These are phyloP conservation scores for Trichoderma brevicompactum DNA, from an alignment of 2,329 filamentous ascomycete species.

Conservation along the genomic window DNA sequence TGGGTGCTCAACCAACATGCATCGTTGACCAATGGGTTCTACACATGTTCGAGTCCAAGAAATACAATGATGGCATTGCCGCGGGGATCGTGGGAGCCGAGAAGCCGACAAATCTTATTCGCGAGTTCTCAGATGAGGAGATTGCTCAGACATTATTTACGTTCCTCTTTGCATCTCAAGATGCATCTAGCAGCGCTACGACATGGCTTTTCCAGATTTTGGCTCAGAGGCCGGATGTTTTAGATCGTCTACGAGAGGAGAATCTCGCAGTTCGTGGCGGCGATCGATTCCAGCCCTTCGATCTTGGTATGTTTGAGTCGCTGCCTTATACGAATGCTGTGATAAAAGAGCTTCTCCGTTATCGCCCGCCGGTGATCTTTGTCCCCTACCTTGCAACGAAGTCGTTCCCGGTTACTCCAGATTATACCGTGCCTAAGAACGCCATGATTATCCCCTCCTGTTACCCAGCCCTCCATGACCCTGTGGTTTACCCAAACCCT, in stretches of 20 bases:
- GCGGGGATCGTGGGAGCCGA: constrained; percentile 7
- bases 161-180: constrained; percentile 23
- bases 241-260: constrained; percentile 16
- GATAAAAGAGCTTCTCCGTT: constrained; percentile 18
- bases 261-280: constrained; percentile 11
- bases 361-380: constrained; percentile 19
- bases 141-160: constrained; percentile 22
- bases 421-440: constrained; percentile 19
- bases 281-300: constrained; percentile 2
- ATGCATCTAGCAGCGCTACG: constrained; percentile 19
- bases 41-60: constrained; percentile 10
- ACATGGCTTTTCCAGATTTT: constrained; percentile 24
- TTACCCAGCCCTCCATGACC: constrained; percentile 20
- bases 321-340: constrained; percentile 19
- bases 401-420: constrained; percentile 16
- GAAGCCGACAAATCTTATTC: constrained; percentile 22
- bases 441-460: constrained; percentile 18
- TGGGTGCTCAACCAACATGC: constrained; percentile 11
- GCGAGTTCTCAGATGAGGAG: constrained; percentile 17
- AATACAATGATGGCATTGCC: constrained; percentile 10
- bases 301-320: constrained; percentile 19
- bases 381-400: constrained; percentile 15
- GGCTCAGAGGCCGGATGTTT: constrained; percentile 17
- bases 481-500: constrained; percentile 8
- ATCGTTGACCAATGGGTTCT: constrained; percentile 22